Conservation (phyloP, 2,329 filamentous ascomycete species). For the Epicoccum nigrum region DNA sequence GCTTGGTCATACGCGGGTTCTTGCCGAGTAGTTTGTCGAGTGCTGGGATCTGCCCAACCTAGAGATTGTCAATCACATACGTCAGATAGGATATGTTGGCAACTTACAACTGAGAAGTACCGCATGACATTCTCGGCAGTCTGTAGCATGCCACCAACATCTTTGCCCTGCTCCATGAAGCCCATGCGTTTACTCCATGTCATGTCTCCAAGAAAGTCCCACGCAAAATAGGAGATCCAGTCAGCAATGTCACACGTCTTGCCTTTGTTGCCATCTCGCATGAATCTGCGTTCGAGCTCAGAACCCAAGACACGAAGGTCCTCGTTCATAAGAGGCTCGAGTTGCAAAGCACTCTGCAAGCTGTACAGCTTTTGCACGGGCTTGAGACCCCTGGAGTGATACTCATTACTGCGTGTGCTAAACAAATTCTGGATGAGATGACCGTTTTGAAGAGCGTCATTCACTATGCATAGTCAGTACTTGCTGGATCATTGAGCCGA, state of each 20-base stretch:
- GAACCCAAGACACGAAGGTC: slow-evolving; percentile 28
- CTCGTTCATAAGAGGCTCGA: slow-evolving; percentile 37
- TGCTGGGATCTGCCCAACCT: slow-evolving; percentile 39
- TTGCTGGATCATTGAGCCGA: background rate
- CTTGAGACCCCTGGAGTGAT: slow-evolving; percentile 30
- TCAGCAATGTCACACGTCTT: slow-evolving; percentile 41
- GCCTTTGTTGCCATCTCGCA: slow-evolving; percentile 29
- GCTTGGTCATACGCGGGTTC: slow-evolving; percentile 26
- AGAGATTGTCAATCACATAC: background rate
- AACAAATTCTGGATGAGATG: slow-evolving; percentile 42
- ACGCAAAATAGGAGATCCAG: slow-evolving; percentile 42
- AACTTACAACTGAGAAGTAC: slow-evolving; percentile 36
- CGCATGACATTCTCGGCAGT: slow-evolving; percentile 46
- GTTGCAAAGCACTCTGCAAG: slow-evolving; percentile 30
- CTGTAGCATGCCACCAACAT: slow-evolving; percentile 45
- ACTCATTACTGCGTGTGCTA: slow-evolving; percentile 41
- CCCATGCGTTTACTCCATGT: slow-evolving; percentile 52
- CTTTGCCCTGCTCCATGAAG: slow-evolving; percentile 50
- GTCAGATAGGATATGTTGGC: too few species aligned
- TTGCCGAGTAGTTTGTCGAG: slow-evolving; percentile 36
- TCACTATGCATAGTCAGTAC: slow-evolving; percentile 20
- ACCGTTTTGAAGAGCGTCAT: slow-evolving; percentile 41
- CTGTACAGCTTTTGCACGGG: slow-evolving; percentile 42
- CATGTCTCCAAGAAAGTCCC: slow-evolving; percentile 48
- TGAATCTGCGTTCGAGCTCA: slow-evolving; percentile 36